Evolutionary conservation across 208 protist species (phyloP), one percentile per base, ranked within the genome.

Genomic region (Acanthamoeba healyi): DNA sequence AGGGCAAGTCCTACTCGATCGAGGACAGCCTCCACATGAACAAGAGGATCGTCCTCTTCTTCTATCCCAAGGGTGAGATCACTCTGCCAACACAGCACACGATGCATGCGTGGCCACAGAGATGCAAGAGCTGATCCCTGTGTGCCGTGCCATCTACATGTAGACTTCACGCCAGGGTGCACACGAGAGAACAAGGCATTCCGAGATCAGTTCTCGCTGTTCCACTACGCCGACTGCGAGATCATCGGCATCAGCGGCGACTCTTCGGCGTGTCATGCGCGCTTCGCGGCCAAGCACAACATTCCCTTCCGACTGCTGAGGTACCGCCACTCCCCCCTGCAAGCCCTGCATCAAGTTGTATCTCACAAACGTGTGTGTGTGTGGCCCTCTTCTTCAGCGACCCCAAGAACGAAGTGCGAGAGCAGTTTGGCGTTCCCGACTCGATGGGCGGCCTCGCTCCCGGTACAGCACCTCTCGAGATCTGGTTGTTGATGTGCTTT

Each of bases 141-240:
- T n/a, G n/a, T n/a, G n/a, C n/a, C n/a, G n/a, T n/a, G n/a, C n/a
- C n/a, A n/a, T n/a, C n/a, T n/a, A 61, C 54, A 26, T 72, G 7
- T 19, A 72, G 63, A 72, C 63, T 72, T 72, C 63, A 40, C 63
- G 63, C 63, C 63, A n/a, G 63, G 63, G 9, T 72, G 63, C 63
- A 38, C 34, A 29, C 63, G 63, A 17, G 29, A 72, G 63, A 72
- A 72, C 63, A 72, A 72, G 63, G 63, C 63, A 12, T 72, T 72
- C 63, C 63, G 63, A 12, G 63, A 72, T 17, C 63, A 72, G 15
- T 72, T 72, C 63, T 40, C 29, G 26, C 63, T 72, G 29, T 72
- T 72, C 63, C 63, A 38, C 63, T 72, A 72, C 63, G 63, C 63
- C 34, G 63, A 72, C n/a, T 72, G 63, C 63, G 63, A 72, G 63